phyloP scores from a whole-genome alignment of 2,329 filamentous ascomycete genomes.

The Metarhizium brunneum region DNA sequence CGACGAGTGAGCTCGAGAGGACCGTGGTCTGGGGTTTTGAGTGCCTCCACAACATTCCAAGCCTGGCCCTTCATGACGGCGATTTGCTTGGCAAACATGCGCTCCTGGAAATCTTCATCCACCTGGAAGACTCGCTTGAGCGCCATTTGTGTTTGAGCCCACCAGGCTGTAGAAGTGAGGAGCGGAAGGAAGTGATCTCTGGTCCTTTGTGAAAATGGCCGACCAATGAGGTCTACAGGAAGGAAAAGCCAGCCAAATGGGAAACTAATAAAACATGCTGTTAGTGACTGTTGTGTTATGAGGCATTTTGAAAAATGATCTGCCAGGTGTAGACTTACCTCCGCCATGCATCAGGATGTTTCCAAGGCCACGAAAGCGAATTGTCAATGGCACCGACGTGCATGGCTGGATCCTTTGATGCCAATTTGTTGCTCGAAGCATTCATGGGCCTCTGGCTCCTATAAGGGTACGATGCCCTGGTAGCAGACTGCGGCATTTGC shows the following conservation, averaged over 20 bases:
- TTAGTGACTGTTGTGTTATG: conserved; percentile 13
- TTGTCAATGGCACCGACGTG: conserved; percentile 93
- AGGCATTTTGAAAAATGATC: background rate
- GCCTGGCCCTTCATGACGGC: conserved; percentile 99
- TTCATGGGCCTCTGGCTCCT: conserved; percentile 78
- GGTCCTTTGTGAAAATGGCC: conserved; percentile 91
- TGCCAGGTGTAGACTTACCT: conserved; percentile 28
- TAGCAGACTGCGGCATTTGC: conserved; percentile 30
- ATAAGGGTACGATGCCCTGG: conserved; percentile 55
- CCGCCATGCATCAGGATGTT: conserved; percentile 84
- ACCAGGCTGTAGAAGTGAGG: conserved; percentile 91
- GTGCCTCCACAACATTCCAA: conserved; percentile 97
- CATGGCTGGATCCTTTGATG: conserved; percentile 48
- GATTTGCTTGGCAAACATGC: conserved; percentile 98
- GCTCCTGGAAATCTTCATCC: conserved; percentile 93
- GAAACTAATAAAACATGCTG: conserved; percentile 51
- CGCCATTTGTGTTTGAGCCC: conserved; percentile 85
- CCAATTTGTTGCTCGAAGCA: conserved; percentile 44
- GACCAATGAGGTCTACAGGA: conserved; percentile 89
- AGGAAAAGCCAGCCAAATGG: conserved; percentile 98
- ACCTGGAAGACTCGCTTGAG: conserved; percentile 81
- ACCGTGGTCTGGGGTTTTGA: conserved; percentile 87
- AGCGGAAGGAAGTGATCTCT: conserved; percentile 92
- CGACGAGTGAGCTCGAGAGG: conserved; percentile 86
- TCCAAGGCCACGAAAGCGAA: conserved; percentile 97